Conservation (phyloP, 1,284 basidiomycete genomes). For the Ustilago trichophora region DNA sequence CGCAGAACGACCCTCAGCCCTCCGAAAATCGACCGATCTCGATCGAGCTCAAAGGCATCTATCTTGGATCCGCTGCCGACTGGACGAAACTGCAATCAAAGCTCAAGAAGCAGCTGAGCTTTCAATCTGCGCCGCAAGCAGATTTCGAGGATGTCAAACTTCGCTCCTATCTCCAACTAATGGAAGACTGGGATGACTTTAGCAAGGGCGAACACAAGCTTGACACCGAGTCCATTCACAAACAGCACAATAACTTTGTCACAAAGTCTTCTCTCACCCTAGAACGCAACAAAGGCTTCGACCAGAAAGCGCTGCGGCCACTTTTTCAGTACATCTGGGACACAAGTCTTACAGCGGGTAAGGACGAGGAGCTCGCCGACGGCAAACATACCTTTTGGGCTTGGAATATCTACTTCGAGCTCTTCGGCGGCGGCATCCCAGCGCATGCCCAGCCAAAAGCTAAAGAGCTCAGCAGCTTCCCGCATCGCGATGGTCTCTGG, state of each 20-base stretch:
- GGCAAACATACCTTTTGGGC: slow-evolving; percentile 32
- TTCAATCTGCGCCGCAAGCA: slow-evolving; percentile 32
- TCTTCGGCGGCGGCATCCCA: slow-evolving; percentile 50
- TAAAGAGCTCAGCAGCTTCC: slow-evolving; percentile 36
- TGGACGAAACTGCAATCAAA: slow-evolving; percentile 9
- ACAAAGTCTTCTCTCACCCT: slow-evolving; percentile 53
- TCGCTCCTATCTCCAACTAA: slow-evolving; percentile 43
- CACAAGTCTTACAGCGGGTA: slow-evolving; percentile 15
- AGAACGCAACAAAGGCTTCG: slow-evolving; percentile 24
- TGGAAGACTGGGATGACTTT: slow-evolving; percentile 62
- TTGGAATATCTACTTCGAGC: slow-evolving; percentile 63
- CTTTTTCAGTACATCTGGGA: slow-evolving; percentile 48
- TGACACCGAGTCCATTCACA: slow-evolving; percentile 49
- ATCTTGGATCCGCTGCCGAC: slow-evolving; percentile 19
- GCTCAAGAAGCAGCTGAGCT: slow-evolving; percentile 23
- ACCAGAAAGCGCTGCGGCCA: slow-evolving; percentile 5
- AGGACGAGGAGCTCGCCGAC: slow-evolving; percentile 18
- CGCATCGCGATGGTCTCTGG: slow-evolving; percentile 57
- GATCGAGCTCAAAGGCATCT: slow-evolving; percentile 51
- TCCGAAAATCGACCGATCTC: slow-evolving; percentile 12
- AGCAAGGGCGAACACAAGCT: slow-evolving; percentile 52
- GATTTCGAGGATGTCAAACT: slow-evolving; percentile 7
- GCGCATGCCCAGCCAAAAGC: slow-evolving; percentile 22
- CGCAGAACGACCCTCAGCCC: slow-evolving; percentile 20
- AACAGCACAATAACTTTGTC: slow-evolving; percentile 58